Evolutionary conservation across 225 moss, liverwort and hornwort species (phyloP).

Genomic region (Asterella californica): DNA sequence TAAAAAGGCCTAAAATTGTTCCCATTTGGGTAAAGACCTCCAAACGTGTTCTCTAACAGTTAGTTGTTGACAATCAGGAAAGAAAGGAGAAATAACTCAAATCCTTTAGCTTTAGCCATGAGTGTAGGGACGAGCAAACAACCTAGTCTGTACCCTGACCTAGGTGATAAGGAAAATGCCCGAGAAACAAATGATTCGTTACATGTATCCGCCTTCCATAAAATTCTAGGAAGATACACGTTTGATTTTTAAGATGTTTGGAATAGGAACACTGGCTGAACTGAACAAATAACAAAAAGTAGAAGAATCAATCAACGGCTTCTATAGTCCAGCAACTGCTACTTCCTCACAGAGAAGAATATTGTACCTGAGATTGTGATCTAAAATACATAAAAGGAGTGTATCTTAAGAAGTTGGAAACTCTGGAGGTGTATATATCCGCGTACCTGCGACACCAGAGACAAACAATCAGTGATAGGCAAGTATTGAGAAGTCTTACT

Average conservation of each 20-base stretch:
- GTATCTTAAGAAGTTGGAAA: conserved; percentile 82
- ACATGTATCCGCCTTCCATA: neutral
- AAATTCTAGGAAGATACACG: neutral
- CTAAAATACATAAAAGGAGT: conserved; percentile 93
- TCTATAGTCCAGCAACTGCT: conserved; percentile 14
- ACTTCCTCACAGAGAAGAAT: conserved; percentile 7
- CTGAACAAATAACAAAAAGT: neutral
- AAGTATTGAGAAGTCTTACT: neutral
- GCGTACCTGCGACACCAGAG: conserved; percentile 53
- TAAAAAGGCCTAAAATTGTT: neutral
- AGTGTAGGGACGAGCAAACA: neutral
- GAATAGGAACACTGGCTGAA: neutral
- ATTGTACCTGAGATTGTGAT: conserved; percentile 80
- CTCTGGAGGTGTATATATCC: conserved; percentile 86
- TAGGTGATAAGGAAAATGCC: neutral
- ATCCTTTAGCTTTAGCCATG: neutral
- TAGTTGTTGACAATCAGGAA: neutral
- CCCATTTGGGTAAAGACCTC: neutral
- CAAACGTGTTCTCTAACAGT: neutral
- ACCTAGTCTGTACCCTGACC: neutral
- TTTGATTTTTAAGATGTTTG: neutral
- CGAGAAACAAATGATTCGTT: neutral
- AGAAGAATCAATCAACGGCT: neutral
- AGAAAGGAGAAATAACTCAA: neutral
- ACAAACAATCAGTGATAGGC: neutral